These are phyloP conservation scores for Malus hybrid DNA, from an alignment of 331 rosid species.

Conservation along the genomic window DNA sequence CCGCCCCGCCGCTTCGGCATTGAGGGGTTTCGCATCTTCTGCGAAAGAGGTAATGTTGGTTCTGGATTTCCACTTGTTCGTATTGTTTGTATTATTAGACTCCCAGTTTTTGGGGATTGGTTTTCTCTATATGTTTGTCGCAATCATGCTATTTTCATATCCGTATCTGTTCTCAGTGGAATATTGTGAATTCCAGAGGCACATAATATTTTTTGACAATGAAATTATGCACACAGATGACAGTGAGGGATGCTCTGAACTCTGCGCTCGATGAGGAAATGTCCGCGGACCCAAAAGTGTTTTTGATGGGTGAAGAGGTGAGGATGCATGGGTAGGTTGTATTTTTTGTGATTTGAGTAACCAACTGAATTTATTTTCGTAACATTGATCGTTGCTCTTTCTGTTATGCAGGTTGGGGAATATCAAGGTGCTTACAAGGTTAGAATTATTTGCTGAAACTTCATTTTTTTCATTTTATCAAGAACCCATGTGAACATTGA, in stretches of 20 bases:
- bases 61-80: not conserved
- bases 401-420: constrained; percentile 77
- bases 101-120: not conserved
- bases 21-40: constrained; percentile 57
- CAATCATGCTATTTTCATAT: not conserved
- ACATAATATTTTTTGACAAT: not conserved
- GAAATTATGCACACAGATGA: constrained; percentile 45
- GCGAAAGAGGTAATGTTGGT: constrained; percentile 56
- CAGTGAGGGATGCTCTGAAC: constrained; percentile 85
- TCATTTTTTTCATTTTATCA: not conserved
- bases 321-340: not conserved
- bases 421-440: constrained; percentile 99
- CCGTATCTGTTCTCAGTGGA: too few species aligned
- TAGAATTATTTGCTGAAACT: constrained; percentile 20
- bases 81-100: not conserved
- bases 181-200: too few species aligned
- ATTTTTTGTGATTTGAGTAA: not conserved
- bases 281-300: constrained; percentile 96
- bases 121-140: not conserved
- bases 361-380: not conserved
- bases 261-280: constrained; percentile 98
- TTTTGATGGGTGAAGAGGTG: constrained; percentile 98
- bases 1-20: constrained; percentile 48
- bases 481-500: not conserved
- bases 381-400: not conserved